Base-by-base conservation (phyloP, 2,329 filamentous ascomycete species). In the Blastomyces silverae region DNA sequence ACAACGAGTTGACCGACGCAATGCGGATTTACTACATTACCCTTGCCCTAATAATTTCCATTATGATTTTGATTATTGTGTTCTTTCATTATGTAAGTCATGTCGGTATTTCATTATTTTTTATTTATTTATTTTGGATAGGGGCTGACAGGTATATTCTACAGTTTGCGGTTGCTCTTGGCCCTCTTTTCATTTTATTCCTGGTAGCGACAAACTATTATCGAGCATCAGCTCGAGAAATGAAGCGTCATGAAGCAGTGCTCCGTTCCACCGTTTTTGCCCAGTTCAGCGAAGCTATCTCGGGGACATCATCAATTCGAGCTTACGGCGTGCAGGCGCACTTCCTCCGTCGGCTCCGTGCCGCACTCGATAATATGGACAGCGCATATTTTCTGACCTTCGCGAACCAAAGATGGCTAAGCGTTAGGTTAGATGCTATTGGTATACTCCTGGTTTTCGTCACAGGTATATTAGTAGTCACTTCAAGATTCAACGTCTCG, bases 321-420 rank as follows among this genome's bases (percentile, higher is more conserved):
- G 93, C 94, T 0, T 97, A 97, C 70, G 92, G 91, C 0, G 79
- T 97, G 3, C 84, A 91, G 74, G 79, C 87, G 22, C 86, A 87
- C 55, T 97, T 97, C 73, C 83, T 88, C 11, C 73, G 74, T 1
- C 86, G 89, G 46, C 83, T 97, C 57, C 84, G 88, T 61, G 79
- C 83, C 1, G 82, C 90, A 0, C 89, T 97, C 67, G 91, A 99
- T 74, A 84, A 91, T 68, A 97, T 97, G 92, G 88, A 97, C 74
- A 86, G 88, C 31, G 93, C 93, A 0, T 97, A 97, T 77, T 99
- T 91, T 75, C 83, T 97, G 46, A 97, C 93, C 0, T 97, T 95
- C 74, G 90, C 91, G 4, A 97, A 97, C 73, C 93, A 97, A 79
- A 85, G 94, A 50, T 99, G 93, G 93, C 82, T 97, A 20, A 91